These are phyloP conservation scores for Geotrichum europaeum DNA, from an alignment of 1,139 yeast species.

Conservation along the genomic window DNA sequence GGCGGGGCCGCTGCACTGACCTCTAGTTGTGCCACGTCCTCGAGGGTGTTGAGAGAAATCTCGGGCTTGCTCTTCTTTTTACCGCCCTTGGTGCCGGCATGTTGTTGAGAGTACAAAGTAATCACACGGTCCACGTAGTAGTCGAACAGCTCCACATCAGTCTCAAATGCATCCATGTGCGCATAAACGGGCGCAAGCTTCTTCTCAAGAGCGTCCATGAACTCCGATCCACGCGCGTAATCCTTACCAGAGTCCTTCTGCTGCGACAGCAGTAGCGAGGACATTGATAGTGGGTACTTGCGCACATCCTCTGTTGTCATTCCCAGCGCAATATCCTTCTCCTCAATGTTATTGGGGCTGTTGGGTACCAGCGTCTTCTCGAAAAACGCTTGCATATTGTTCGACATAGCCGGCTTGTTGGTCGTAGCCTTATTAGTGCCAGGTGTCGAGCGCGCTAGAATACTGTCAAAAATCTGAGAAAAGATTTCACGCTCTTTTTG, in stretches of 20 bases:
- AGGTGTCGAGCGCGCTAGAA: slow-evolving; percentile 20
- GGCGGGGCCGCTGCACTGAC: slow-evolving; percentile 10
- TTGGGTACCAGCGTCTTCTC: slow-evolving; percentile 16
- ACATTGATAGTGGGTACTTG: slow-evolving; percentile 22
- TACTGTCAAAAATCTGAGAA: slow-evolving; percentile 25
- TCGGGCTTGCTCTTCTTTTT: not conserved
- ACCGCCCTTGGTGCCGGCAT: not conserved
- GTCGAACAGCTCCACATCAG: slow-evolving; percentile 28
- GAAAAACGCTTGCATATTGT: slow-evolving; percentile 26
- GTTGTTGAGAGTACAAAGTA: not conserved
- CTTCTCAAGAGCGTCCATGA: slow-evolving; percentile 14
- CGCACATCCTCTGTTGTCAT: slow-evolving; percentile 22
- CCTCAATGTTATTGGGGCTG: slow-evolving; percentile 1
- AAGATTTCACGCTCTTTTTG: slow-evolving; percentile 26
- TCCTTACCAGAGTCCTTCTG: slow-evolving; percentile 1
- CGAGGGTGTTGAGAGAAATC: slow-evolving; percentile 10
- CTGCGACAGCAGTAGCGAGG: slow-evolving; percentile 19
- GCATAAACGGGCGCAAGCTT: slow-evolving; percentile 23
- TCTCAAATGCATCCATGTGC: slow-evolving; percentile 26
- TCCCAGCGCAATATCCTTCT: slow-evolving; percentile 21
- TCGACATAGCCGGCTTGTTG: slow-evolving; percentile 10
- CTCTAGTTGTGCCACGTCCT: slow-evolving; percentile 19
- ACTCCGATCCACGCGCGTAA: slow-evolving; percentile 3
- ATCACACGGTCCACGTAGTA: slow-evolving; percentile 20
- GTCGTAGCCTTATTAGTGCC: not conserved